These are phyloP conservation scores for Panus rudis DNA, from an alignment of 768 basidiomycete genomes.

Conservation along the genomic window DNA sequence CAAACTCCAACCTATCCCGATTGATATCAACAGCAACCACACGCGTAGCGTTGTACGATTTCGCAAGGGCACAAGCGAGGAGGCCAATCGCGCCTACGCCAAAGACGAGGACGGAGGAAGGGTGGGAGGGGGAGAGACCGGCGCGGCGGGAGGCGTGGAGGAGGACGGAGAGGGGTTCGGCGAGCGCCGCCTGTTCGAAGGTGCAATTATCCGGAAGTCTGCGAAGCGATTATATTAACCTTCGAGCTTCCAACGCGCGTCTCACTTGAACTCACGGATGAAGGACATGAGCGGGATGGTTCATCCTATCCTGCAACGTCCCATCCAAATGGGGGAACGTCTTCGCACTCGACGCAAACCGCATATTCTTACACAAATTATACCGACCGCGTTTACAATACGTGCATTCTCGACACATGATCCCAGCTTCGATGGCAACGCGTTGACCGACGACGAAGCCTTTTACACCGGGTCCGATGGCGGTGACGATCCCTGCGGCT, in stretches of 20 bases:
- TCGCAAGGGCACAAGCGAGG: constrained; percentile 77
- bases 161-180: constrained; percentile 91
- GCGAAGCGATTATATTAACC: constrained; percentile 2
- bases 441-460: constrained; percentile 69
- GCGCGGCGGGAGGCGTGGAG: constrained; percentile 52
- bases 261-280: constrained; percentile 61
- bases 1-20: constrained; percentile 71
- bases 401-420: constrained; percentile 73
- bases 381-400: constrained; percentile 75
- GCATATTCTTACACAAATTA: constrained; percentile 87
- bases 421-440: constrained; percentile 91
- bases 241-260: constrained; percentile 2
- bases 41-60: constrained; percentile 58
- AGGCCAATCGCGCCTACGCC: constrained; percentile 94
- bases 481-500: constrained; percentile 79
- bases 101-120: constrained; percentile 66
- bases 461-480: constrained; percentile 68
- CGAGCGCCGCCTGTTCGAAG: constrained; percentile 79
- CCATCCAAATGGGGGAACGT: constrained; percentile 92
- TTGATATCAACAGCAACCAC: constrained; percentile 87
- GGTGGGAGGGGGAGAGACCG: constrained; percentile 32
- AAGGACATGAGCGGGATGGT: constrained; percentile 80
- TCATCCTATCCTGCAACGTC: constrained; percentile 81
- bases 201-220: constrained; percentile 73
- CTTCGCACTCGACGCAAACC: constrained; percentile 86